Base-by-base conservation (phyloP, 2,329 filamentous ascomycete genomes). In the Nemania abortiva region DNA sequence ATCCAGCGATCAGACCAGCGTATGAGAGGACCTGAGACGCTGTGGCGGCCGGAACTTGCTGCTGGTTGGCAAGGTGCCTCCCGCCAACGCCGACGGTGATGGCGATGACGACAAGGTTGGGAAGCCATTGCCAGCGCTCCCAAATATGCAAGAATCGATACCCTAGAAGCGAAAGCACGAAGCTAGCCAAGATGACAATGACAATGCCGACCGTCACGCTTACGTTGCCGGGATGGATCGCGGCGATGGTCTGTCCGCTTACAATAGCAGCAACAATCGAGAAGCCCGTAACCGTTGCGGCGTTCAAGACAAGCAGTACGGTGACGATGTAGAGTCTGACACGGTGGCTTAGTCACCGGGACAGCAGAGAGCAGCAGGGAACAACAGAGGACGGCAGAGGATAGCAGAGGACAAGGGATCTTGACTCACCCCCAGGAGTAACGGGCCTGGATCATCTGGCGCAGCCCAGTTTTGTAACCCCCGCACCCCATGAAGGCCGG, bases 371-470 rank as follows among this genome's bases (percentile, higher is more conserved):
- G 9, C 6, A 29, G 22, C 15, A 34, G 20, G 22, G 24, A 29
- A 11, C 18, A 5, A 11, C 34, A 20, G 20, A 55, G 27, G 34
- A 57, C n/a, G 42, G 31, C 13, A 37, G 24, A 18, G 50, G 53
- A 13, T 1, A 11, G 29, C 37, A 2, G n/a, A 15, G 15, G 42
- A 15, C 42, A 47, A n/a, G 42, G 42, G 18, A 22, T 42, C 11
- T 39, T 1, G 15, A 71, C 75, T 73, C 75, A 86, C 81, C 87
- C 87, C 74, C 88, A 90, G 0, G 85, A 85, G 77, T 88, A 90
- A 34, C 88, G 82, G n/a, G 88, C 87, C 72, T 89, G 87, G 6
- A 90, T 84, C 75, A 89, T 84, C 75, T 90, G 87, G 20, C 88
- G 82, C 80, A 90, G 82, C 15, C 87, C 88, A 2, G 87, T 90